A percentile compares a stretch with the other conserved stretches of the same genome.
Evolutionary conservation across 2,329 filamentous ascomycete genomes (phyloP).

Genomic region (Ceratocystis alfenasii): DNA sequence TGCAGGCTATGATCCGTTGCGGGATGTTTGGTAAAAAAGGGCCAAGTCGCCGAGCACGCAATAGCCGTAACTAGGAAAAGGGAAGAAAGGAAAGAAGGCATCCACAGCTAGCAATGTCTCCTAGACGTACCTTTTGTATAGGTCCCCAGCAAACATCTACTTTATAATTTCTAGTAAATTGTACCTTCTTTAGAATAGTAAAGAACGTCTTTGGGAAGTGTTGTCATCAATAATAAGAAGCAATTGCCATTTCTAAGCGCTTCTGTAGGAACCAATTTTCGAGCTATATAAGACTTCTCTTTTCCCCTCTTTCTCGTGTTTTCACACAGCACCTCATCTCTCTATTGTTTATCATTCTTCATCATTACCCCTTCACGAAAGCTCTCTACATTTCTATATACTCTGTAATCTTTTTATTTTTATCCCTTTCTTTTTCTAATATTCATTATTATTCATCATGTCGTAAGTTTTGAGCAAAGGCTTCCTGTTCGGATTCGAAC

Average conservation of each 20-base stretch:
- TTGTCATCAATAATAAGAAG: constrained; percentile 5
- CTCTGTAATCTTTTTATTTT: no score
- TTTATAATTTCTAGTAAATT: not conserved
- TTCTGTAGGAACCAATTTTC: constrained; percentile 5
- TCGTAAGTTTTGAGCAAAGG: constrained; percentile 16
- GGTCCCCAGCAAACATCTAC: constrained; percentile 6
- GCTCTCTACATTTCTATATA: no score
- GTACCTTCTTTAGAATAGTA: not conserved
- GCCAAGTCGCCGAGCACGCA: constrained; percentile 20
- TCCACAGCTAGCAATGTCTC: not conserved
- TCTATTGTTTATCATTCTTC: not conserved
- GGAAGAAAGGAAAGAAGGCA: not conserved
- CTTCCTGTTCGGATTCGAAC: not conserved
- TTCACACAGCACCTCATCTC: not conserved
- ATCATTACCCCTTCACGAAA: not conserved
- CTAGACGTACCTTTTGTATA: constrained; percentile 13
- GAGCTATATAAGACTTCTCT: constrained; percentile 18
- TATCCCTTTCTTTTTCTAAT: not conserved
- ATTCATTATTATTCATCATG: constrained; percentile 17
- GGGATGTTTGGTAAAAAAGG: constrained; percentile 7
- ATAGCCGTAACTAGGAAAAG: constrained; percentile 7
- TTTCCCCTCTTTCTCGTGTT: constrained; percentile 15
- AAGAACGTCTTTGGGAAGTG: constrained; percentile 5
- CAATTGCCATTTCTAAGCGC: constrained; percentile 17
- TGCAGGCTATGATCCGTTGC: not conserved